Evolutionary conservation across 225 moss, liverwort and hornwort genomes (phyloP).

Genomic region (Climacium dendroides): DNA sequence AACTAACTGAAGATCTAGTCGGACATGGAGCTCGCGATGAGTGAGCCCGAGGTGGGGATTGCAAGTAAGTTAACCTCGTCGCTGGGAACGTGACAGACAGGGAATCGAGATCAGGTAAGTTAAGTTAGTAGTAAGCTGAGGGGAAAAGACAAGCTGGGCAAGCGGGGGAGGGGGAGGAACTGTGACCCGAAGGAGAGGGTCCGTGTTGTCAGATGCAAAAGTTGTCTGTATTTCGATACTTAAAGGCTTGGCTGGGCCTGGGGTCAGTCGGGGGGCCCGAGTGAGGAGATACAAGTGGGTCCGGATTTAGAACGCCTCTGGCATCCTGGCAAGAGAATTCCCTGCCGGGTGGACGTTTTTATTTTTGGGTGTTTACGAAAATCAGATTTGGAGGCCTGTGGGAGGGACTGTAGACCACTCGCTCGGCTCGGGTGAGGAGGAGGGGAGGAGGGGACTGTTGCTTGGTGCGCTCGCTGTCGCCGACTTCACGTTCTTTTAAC

Average conservation of each 20-base stretch:
- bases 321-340: background rate
- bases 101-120: background rate
- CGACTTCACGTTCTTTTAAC: background rate
- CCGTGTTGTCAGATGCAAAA: background rate
- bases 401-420: background rate
- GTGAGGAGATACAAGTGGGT: background rate
- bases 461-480: background rate
- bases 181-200: background rate
- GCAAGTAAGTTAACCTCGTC: background rate
- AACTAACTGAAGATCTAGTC: background rate
- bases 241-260: background rate
- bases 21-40: background rate
- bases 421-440: too few relatives aligned
- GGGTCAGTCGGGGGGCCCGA: background rate
- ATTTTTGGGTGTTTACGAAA: background rate
- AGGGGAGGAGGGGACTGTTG: background rate
- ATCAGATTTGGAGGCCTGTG: background rate
- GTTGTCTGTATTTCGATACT: background rate
- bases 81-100: background rate
- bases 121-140: too few relatives aligned
- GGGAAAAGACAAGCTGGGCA: background rate
- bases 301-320: background rate
- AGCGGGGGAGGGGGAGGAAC: background rate
- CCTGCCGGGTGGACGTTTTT: background rate
- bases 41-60: background rate